Conservation (phyloP, 176 grass and related monocot genomes). For the Oryza brachyantha region DNA sequence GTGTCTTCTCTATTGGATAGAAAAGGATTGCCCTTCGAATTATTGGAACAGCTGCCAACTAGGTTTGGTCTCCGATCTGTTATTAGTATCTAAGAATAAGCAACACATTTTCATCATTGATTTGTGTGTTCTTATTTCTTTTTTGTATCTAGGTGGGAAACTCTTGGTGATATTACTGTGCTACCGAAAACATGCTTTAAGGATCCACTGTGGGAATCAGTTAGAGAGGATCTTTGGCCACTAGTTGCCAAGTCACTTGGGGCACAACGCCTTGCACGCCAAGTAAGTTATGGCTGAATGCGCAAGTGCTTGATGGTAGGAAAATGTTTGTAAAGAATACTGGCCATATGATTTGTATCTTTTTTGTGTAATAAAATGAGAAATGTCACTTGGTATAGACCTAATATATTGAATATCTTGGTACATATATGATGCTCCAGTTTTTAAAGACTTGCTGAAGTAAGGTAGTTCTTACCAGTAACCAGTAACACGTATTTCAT, state of each 20-base stretch:
- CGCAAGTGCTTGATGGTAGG: neutral
- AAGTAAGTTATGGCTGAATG: slow-evolving; percentile 53
- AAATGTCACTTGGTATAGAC: neutral
- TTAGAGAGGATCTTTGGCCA: slow-evolving; percentile 83
- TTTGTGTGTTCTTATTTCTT: neutral
- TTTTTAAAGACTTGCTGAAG: neutral
- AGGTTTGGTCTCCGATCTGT: slow-evolving; percentile 47
- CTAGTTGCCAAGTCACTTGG: slow-evolving; percentile 68
- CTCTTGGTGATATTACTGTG: slow-evolving; percentile 74
- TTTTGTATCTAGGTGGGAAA: slow-evolving; percentile 70
- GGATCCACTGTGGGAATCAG: slow-evolving; percentile 71
- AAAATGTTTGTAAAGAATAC: neutral
- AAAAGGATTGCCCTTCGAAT: slow-evolving; percentile 52
- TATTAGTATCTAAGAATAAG: slow-evolving; percentile 8
- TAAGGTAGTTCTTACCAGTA: neutral
- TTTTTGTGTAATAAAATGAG: slow-evolving; percentile 13
- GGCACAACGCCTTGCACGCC: slow-evolving; percentile 71
- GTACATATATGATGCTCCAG: neutral
- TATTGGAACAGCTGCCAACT: slow-evolving; percentile 79
- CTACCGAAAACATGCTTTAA: slow-evolving; percentile 89
- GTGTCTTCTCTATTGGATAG: slow-evolving; percentile 55
- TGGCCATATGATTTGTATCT: neutral
- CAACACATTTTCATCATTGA: neutral
- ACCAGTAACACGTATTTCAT: neutral
- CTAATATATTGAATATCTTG: neutral